Base-by-base conservation (phyloP, 495 filamentous ascomycete genomes). In the Apodospora peruviana region DNA sequence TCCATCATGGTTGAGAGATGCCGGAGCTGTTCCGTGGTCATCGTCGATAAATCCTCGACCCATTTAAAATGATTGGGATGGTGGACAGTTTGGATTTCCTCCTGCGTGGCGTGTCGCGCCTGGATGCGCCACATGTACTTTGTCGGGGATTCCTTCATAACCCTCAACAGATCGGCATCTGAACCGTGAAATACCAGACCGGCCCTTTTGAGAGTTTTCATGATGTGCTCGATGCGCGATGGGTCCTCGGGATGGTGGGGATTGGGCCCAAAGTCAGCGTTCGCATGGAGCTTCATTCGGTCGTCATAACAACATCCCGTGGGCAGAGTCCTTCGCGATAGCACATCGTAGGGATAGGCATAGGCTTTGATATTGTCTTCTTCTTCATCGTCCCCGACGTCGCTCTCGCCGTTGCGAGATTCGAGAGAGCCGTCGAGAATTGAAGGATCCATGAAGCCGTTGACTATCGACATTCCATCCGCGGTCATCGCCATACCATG, bases 231-330 rank as follows among this genome's bases (percentile, higher is more conserved):
- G 43, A 97, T 96, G 5, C 93, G 80, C 21, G 88, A 77, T 0
- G 94, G 94, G 53, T 97, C 90, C 67, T 99, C 93, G 1, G 94
- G 93, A 53, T 99, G 93, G 48, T 89, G 81, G 16, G 91, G 87
- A 36, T 73, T 73, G 38, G 63, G 74, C 57, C 60, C 77, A 77
- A 67, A 77, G 53, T 86, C 80, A 4, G 89, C 78, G 57, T 95
- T 94, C 29, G 84, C 84, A 59, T 98, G 93, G 51, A 86, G 83
- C 44, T 90, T 87, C 93, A 98, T 98, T 17, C 90, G 81, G 20
- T 81, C 78, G 69, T 98, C 93, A 63, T 96, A 98, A 54, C 89
- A 93, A 37, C 86, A 76, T 29, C 94, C 83, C 7, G 87, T 86
- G 4, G 87, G 68, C 40, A 90, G 67, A 20, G 65, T 34, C 17